These are phyloP conservation scores for Penicillium polonicum DNA, from an alignment of 2,329 filamentous ascomycete species.

Conservation along the genomic window DNA sequence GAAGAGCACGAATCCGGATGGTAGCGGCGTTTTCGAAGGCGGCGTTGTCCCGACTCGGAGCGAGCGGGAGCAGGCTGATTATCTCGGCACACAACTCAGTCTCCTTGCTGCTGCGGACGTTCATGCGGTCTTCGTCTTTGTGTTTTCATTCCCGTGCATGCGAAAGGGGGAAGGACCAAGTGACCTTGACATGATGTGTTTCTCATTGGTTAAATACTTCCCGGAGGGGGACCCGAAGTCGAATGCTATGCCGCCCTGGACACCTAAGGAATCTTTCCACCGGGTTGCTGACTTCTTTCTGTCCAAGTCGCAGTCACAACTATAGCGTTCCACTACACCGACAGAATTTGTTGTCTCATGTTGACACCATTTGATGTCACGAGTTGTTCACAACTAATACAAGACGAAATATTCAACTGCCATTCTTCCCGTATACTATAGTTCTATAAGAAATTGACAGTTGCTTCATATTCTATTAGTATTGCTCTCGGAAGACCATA, in stretches of 20 bases:
- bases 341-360: too few relatives aligned
- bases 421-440: too few relatives aligned
- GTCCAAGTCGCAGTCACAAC: neutral
- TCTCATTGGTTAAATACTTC: neutral
- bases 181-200: neutral
- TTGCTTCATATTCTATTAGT: slow-evolving; percentile 12
- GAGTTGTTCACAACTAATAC: too few relatives aligned
- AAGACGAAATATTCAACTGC: too few relatives aligned
- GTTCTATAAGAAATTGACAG: too few relatives aligned
- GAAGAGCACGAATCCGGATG: neutral
- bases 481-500: slow-evolving; percentile 47
- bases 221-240: neutral
- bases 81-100: neutral
- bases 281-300: neutral
- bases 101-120: neutral
- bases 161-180: neutral
- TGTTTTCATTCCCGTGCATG: neutral
- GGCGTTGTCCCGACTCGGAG: neutral
- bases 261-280: neutral
- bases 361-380: neutral
- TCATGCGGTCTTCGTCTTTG: neutral
- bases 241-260: neutral
- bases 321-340: neutral
- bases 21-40: neutral
- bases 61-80: neutral